Conservation (phyloP, 306 rosid species). For the apple (Malus domestica) region ASM211411v1 NC_041801.1:19418001-19418500, state of each 20-base stretch:
- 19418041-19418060: too few relatives aligned
- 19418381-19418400: conserved; percentile 72
- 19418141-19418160: too few relatives aligned
- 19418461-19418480: conserved; percentile 12
- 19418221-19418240: conserved; percentile 56
- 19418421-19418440: conserved; percentile 69
- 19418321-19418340: conserved; percentile 75
- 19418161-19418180: too few relatives aligned
- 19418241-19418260: conserved; percentile 87
- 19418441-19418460: conserved; percentile 50
- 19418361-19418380: conserved; percentile 66
- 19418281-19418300: conserved; percentile 80
- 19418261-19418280: conserved; percentile 81
- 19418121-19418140: too few relatives aligned
- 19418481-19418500: conserved; percentile 5
- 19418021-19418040: too few relatives aligned
- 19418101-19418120: too few relatives aligned
- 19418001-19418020: too few relatives aligned
- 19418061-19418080: too few relatives aligned
- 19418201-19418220: conserved; percentile 46
- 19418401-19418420: conserved; percentile 89
- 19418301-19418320: conserved; percentile 72
- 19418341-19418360: conserved; percentile 66
- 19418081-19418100: too few relatives aligned
- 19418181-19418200: too few relatives aligned